These are phyloP conservation scores for Paecilomyces fulvus DNA, from an alignment of 2,329 filamentous ascomycete genomes.

Conservation along the genomic window DNA sequence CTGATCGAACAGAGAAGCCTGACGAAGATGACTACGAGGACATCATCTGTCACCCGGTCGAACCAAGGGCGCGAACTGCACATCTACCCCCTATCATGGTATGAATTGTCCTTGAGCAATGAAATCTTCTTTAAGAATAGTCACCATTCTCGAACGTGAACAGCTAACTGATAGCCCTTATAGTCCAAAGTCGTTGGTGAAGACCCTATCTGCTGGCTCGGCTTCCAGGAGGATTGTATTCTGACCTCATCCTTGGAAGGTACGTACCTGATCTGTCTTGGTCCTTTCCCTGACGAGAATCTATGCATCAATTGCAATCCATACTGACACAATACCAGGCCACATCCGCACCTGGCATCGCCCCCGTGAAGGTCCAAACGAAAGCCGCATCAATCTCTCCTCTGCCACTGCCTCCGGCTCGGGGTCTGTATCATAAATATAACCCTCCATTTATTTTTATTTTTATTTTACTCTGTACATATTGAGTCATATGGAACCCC, in stretches of 20 bases:
- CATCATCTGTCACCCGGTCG: conserved; percentile 67
- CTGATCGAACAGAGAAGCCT: conserved; percentile 48
- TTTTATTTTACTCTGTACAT: too few species aligned
- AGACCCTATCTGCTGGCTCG: conserved; percentile 81
- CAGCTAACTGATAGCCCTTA: conserved; percentile 6
- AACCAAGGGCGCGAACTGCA: conserved; percentile 73
- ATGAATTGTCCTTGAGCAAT: conserved; percentile 23
- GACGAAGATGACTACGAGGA: conserved; percentile 46
- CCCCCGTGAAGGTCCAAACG: conserved; percentile 41
- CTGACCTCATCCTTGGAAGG: conserved; percentile 87
- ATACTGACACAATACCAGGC: conserved; percentile 38
- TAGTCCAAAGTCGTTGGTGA: conserved; percentile 76
- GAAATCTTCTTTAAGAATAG: conserved; percentile 1
- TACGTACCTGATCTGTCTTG: conserved; percentile 37
- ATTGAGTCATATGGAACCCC: too few species aligned
- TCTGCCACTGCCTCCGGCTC: conserved; percentile 2
- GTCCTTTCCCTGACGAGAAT: conserved; percentile 6
- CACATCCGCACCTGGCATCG: conserved; percentile 69
- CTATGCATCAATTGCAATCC: not conserved
- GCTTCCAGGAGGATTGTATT: conserved; percentile 89
- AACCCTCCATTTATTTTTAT: not conserved
- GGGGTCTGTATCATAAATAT: conserved; percentile 1
- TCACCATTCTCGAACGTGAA: not conserved
- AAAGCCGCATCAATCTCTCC: conserved; percentile 23
- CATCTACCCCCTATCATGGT: conserved; percentile 87